A percentile compares a stretch with the other conserved stretches of the same genome.
Evolutionary conservation across 345 rosid genomes (phyloP).

Genomic region (Mercurialis annua): DNA sequence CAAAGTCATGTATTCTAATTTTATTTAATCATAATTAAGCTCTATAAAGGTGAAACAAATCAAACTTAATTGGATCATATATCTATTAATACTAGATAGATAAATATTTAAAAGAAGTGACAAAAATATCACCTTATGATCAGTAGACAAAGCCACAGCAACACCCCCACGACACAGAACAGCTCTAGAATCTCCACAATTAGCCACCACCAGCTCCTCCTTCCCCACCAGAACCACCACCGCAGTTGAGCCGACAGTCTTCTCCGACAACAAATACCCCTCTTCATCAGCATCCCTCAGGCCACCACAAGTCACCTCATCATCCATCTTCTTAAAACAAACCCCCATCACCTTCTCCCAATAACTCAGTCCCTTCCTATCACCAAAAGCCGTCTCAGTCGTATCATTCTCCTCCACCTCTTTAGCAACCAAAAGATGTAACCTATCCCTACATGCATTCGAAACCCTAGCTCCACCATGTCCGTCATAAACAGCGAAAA

Average conservation of each 20-base stretch:
- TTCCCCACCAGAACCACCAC: constrained; percentile 36
- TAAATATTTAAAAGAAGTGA: neutral
- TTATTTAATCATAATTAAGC: too few species aligned
- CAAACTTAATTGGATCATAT: too few species aligned
- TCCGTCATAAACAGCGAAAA: constrained; percentile 42
- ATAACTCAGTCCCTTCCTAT: constrained; percentile 8
- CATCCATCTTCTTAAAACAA: constrained; percentile 40
- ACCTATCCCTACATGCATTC: constrained; percentile 25
- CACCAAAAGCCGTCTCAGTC: neutral
- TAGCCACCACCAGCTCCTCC: constrained; percentile 38
- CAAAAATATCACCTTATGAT: constrained; percentile 29
- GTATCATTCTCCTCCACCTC: constrained; percentile 25
- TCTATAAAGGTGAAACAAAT: too few species aligned
- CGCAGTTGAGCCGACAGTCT: constrained; percentile 29
- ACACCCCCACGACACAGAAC: constrained; percentile 30
- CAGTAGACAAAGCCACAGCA: constrained; percentile 30
- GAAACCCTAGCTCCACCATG: constrained; percentile 33
- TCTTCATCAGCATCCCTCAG: neutral
- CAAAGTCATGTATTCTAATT: too few species aligned
- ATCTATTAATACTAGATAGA: too few species aligned
- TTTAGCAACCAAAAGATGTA: constrained; percentile 31
- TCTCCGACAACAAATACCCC: neutral
- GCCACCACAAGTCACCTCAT: constrained; percentile 24
- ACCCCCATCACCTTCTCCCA: constrained; percentile 38
- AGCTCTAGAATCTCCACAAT: constrained; percentile 43